Evolutionary conservation across 2,329 filamentous ascomycete species (phyloP), one percentile per base, ranked within the genome.

Genomic region (Furcasterigmium sp.): DNA sequence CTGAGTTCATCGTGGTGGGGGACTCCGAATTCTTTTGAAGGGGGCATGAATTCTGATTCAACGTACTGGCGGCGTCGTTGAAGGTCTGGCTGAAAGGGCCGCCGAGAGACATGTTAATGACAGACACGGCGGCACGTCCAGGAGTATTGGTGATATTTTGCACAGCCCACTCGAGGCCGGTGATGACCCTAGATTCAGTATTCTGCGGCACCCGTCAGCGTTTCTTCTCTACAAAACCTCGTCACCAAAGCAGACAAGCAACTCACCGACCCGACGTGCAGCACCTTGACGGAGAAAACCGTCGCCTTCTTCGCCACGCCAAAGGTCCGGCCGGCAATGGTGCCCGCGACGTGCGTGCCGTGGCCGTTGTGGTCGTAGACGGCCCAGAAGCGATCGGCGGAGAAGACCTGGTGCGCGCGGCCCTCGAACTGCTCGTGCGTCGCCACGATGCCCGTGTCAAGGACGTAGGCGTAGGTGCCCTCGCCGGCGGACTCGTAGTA

Each of bases 21-120:
- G n/a, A n/a, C n/a, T n/a, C n/a, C n/a, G n/a, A n/a, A n/a, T n/a
- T n/a, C n/a, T n/a, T n/a, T n/a, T n/a, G n/a, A n/a, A n/a, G n/a
- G n/a, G n/a, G n/a, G n/a, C n/a, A n/a, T n/a, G n/a, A n/a, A n/a
- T n/a, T n/a, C n/a, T n/a, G n/a, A n/a, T n/a, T n/a, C n/a, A n/a
- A n/a, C n/a, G n/a, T n/a, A n/a, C n/a, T n/a, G n/a, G n/a, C n/a
- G n/a, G n/a, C n/a, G n/a, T n/a, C n/a, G n/a, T n/a, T n/a, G n/a
- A n/a, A n/a, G n/a, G n/a, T n/a, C n/a, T 61, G 0, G 59, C 47
- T 0, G 70, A 73, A 44, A 53, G 56, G 23, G 53, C 41, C 2
- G 70, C 72, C 9, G 74, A 81, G 65, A 14, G 72, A 78, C 71
- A 80, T 72, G 61, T 68, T 75, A 43, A 77, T 67, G 14, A 79